phyloP scores from a whole-genome alignment of 345 rosid genomes.

The Salix brachista region DNA sequence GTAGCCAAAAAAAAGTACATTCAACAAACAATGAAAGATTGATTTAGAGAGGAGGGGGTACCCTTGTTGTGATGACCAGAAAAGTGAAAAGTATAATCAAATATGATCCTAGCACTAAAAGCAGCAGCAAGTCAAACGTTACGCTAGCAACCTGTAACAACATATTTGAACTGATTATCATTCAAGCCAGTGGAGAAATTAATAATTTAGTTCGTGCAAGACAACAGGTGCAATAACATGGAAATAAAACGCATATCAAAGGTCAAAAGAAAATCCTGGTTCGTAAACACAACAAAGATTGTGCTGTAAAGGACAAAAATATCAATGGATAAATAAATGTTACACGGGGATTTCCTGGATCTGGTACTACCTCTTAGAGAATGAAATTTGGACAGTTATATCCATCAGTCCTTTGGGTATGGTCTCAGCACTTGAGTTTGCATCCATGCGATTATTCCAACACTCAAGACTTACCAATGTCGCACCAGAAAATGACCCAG shows the following conservation, averaged over 20 bases:
- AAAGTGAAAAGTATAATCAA: slow-evolving; percentile 86
- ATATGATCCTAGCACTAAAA: slow-evolving; percentile 86
- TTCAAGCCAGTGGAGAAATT: neutral
- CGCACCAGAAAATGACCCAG: too few species aligned
- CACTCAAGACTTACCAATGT: too few species aligned
- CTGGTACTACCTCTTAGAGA: too few species aligned
- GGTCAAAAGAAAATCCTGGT: neutral
- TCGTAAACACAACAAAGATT: too few species aligned
- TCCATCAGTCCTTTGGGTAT: too few species aligned
- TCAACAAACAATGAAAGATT: neutral
- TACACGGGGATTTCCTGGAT: too few species aligned
- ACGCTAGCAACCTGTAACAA: slow-evolving; percentile 91
- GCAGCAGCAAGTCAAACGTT: slow-evolving; percentile 89
- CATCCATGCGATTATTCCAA: too few species aligned
- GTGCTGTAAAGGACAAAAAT: too few species aligned
- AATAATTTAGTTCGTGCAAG: neutral
- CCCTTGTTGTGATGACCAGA: slow-evolving; percentile 93
- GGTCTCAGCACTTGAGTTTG: too few species aligned
- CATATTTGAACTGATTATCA: slow-evolving; percentile 7
- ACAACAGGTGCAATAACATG: neutral
- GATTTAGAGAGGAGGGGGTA: slow-evolving; percentile 22
- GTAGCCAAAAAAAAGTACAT: neutral
- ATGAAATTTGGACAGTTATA: too few species aligned
- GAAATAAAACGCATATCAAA: neutral
- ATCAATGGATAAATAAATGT: too few species aligned